Percentiles rank a stretch among this genome's conserved stretches.
Conservation (phyloP, 495 filamentous ascomycete species). For the Gamarada debralockiae region DNA sequence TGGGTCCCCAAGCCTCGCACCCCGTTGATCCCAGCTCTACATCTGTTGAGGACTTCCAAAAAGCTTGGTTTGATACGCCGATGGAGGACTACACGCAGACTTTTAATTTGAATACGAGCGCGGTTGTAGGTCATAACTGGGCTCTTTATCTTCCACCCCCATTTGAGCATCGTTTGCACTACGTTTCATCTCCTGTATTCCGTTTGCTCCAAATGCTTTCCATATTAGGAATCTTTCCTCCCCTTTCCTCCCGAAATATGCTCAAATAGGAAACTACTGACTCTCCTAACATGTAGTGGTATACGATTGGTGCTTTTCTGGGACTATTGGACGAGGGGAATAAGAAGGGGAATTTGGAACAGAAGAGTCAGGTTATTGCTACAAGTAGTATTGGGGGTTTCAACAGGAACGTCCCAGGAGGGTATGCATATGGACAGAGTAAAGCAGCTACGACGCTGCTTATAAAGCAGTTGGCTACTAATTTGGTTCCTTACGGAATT, state of each 20-base stretch:
- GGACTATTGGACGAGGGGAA: conserved; percentile 63
- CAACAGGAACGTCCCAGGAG: conserved; percentile 50
- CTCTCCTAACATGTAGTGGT: too few relatives aligned
- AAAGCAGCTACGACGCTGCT: conserved; percentile 64
- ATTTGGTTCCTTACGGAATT: conserved; percentile 55
- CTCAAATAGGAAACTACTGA: too few relatives aligned
- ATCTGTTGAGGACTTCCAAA: conserved; percentile 46
- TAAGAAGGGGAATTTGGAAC: conserved; percentile 44
- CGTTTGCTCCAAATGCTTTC: too few relatives aligned
- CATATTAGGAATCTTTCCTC: too few relatives aligned
- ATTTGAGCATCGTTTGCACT: too few relatives aligned
- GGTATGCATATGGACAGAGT: conserved; percentile 58
- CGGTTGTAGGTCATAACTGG: too few relatives aligned
- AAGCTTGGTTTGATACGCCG: conserved; percentile 36
- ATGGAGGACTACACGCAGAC: conserved; percentile 55
- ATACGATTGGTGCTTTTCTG: conserved; percentile 62
- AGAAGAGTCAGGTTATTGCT: conserved; percentile 60
- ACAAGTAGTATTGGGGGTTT: conserved; percentile 60
- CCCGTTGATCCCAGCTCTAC: conserved; percentile 17
- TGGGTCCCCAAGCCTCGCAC: conserved; percentile 43
- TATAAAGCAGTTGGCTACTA: conserved; percentile 56
- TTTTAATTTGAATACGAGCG: conserved; percentile 56
- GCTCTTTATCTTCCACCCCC: too few relatives aligned
- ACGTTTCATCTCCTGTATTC: too few relatives aligned
- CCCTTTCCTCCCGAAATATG: too few relatives aligned